A percentile compares a stretch with the other conserved stretches of the same genome.
Conservation (phyloP, 768 basidiomycete genomes). For the Boletales sp. region DNA sequence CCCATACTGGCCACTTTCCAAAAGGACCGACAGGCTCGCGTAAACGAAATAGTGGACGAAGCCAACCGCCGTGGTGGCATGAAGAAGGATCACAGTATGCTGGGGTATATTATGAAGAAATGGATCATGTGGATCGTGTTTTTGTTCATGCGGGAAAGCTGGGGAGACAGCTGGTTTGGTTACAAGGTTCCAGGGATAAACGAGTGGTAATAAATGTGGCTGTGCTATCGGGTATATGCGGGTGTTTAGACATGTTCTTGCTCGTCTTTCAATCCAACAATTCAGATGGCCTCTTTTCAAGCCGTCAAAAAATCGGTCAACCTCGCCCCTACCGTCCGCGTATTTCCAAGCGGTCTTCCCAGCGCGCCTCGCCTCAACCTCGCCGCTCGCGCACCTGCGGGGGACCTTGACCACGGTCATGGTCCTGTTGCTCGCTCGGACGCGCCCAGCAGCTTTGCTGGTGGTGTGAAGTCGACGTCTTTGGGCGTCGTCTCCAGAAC, state of each 20-base stretch:
- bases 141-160: conserved; percentile 22
- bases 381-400: conserved; percentile 57
- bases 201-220: conserved; percentile 25
- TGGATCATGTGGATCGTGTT: conserved; percentile 26
- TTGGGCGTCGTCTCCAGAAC: conserved; percentile 64
- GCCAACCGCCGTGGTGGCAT: conserved; percentile 23
- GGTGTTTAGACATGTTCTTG: conserved; percentile 6
- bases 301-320: conserved; percentile 80
- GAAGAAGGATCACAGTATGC: conserved; percentile 19
- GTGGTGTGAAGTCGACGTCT: conserved; percentile 45
- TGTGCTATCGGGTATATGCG: conserved; percentile 38
- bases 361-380: conserved; percentile 72
- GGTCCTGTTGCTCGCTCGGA: conserved; percentile 58
- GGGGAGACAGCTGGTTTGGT: conserved; percentile 28
- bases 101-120: conserved; percentile 19
- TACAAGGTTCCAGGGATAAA: conserved; percentile 29
- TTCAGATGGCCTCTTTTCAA: conserved; percentile 61
- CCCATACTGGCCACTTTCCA: conserved; percentile 21
- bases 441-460: conserved; percentile 59
- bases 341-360: conserved; percentile 79
- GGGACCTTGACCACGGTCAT: conserved; percentile 58
- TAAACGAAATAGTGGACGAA: conserved; percentile 25
- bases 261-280: conserved; percentile 4
- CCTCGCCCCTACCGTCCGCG: conserved; percentile 76
- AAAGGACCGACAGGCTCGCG: conserved; percentile 19